phyloP scores from a whole-genome alignment of 305 asterid species.

The Fraxinus nigra region DNA sequence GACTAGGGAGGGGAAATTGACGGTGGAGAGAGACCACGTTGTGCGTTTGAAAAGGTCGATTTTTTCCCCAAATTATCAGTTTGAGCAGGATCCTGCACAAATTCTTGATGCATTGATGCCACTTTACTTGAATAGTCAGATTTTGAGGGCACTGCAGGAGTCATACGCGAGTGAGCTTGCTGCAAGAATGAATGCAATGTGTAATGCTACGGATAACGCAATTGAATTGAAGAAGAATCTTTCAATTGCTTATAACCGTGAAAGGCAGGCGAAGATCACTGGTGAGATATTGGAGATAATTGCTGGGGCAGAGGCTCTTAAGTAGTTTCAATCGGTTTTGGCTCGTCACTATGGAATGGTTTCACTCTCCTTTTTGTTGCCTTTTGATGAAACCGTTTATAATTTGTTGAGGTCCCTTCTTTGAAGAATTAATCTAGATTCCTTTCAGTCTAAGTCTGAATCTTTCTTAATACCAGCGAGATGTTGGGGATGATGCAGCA shows the following conservation, averaged over 20 bases:
- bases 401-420: background rate
- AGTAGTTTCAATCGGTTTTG: conserved; percentile 15
- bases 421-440: background rate
- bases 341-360: conserved; percentile 3
- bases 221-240: conserved; percentile 60
- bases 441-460: background rate
- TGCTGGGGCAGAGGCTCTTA: conserved; percentile 75
- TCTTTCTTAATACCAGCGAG: conserved; percentile 9
- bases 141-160: conserved; percentile 78
- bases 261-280: conserved; percentile 77
- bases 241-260: conserved; percentile 53
- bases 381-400: conserved; percentile 5
- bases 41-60: conserved; percentile 11
- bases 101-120: conserved; percentile 90
- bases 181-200: conserved; percentile 78
- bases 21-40: conserved; percentile 52
- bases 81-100: conserved; percentile 88
- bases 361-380: background rate
- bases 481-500: conserved; percentile 44
- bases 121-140: conserved; percentile 76
- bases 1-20: conserved; percentile 59
- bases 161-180: conserved; percentile 78
- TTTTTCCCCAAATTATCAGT: conserved; percentile 40
- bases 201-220: conserved; percentile 72
- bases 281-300: conserved; percentile 70